Base-by-base conservation (phyloP, 495 filamentous ascomycete species). In the Penicillium riverlandense region DNA sequence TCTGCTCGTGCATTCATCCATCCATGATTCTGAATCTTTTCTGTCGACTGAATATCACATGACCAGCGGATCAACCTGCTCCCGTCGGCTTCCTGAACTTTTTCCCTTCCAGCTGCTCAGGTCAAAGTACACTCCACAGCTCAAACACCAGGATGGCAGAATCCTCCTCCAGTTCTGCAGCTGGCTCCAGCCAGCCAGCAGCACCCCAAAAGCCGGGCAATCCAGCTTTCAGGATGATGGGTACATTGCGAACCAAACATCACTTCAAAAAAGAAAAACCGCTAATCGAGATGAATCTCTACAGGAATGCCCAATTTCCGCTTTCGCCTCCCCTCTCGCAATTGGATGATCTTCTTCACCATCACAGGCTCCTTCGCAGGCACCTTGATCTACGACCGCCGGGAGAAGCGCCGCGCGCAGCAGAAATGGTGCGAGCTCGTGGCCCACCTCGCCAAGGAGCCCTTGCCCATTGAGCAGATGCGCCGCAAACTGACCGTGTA, bases 301-400 rank as follows among this genome's bases (percentile, higher is more conserved):
- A 41, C 28, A 83, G 79, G 80, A 30, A 69, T 97, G 45, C 90
- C 90, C 16, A 83, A 78, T 42, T 73, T 94, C 47, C 82, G 85
- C 11, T 74, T 84, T 54, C 90, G 84, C 69, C 80, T 99, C 8
- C 92, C 92, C 13, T 99, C 92, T 10, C 83, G 94, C 27, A 97
- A 97, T 59, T 99, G 92, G 92, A 78, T 87, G 67, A 96, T 99
- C 52, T 97, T 99, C 70, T 73, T 91, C 57, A 69, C 84, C 12
- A 63, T 97, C 49, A 83, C 83, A 11, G 81, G 82, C 28, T 80
- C 86, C 30, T 84, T 95, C 52, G 80, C 85, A 0, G 80, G 75
- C 7, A 83, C 85, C 9, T 63, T 96, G 38, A 73, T 88, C 51
- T 96, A 97, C 69, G 92, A 99, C 66, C 88, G 88, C 50, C 77